Evolutionary conservation across 225 moss, liverwort and hornwort genomes (phyloP).

Genomic region (Pleurozium schreberi): DNA sequence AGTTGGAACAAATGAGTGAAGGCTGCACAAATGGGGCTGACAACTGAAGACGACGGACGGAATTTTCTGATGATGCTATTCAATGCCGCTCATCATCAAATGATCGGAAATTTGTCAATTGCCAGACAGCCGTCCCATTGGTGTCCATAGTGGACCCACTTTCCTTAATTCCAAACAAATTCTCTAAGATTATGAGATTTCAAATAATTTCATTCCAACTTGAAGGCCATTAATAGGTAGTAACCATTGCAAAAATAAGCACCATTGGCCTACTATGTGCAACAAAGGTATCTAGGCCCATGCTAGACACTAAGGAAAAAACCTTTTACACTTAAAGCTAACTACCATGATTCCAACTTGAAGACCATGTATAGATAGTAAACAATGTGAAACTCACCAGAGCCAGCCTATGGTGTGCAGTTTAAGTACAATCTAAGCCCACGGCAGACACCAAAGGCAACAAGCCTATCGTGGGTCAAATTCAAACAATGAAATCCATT

Average conservation of each 20-base stretch:
- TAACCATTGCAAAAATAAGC: background rate
- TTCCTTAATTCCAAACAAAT: no score
- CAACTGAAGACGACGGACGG: background rate
- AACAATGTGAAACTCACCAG: no score
- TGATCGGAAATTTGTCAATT: background rate
- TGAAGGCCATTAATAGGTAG: background rate
- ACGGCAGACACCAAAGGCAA: no score
- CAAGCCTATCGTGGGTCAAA: no score
- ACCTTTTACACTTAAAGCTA: no score
- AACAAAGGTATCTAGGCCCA: background rate
- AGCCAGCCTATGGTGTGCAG: no score
- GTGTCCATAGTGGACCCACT: no score
- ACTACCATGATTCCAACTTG: no score
- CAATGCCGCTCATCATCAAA: background rate
- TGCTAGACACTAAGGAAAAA: fast-evolving
- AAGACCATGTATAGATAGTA: no score
- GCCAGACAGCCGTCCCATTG: background rate
- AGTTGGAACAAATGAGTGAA: background rate
- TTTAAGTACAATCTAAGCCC: no score
- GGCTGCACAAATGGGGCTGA: background rate
- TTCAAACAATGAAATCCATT: no score
- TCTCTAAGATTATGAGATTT: no score
- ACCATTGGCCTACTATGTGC: background rate
- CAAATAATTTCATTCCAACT: background rate
- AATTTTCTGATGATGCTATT: background rate